Percentiles rank a stretch among this genome's conserved stretches.
Evolutionary conservation across 2,329 filamentous ascomycete genomes (phyloP).

Genomic region (Akanthomyces uredinophilus): DNA sequence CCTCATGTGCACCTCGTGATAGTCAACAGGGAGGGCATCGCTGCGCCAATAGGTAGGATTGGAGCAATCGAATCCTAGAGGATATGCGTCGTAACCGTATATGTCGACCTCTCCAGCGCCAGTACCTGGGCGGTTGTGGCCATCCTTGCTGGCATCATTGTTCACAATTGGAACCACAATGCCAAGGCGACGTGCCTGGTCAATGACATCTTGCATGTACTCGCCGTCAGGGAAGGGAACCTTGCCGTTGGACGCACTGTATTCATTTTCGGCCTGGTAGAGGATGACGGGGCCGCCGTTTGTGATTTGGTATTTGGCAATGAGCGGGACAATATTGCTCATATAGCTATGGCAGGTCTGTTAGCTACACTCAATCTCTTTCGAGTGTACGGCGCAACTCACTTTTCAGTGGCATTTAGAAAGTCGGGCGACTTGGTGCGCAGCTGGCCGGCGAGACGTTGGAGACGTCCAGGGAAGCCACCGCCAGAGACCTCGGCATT

Average conservation of each 20-base stretch:
- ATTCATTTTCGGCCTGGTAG: conserved; percentile 70
- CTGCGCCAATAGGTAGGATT: conserved; percentile 51
- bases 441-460: conserved; percentile 53
- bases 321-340: conserved; percentile 50
- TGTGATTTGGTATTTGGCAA: conserved; percentile 67
- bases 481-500: conserved; percentile 66
- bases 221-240: conserved; percentile 53
- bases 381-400: conserved; percentile 17
- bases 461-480: conserved; percentile 69
- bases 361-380: not conserved
- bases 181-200: conserved; percentile 58
- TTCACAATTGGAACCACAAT: conserved; percentile 65
- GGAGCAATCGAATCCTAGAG: conserved; percentile 38
- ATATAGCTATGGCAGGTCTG: conserved; percentile 41
- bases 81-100: conserved; percentile 43
- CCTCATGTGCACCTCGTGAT: conserved; percentile 45
- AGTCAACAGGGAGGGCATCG: conserved; percentile 51
- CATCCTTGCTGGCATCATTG: conserved; percentile 54
- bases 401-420: conserved; percentile 57
- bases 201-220: conserved; percentile 62
- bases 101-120: conserved; percentile 29
- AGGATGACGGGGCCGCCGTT: conserved; percentile 68
- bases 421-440: conserved; percentile 53
- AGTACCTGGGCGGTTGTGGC: conserved; percentile 19
- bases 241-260: conserved; percentile 23